Evolutionary conservation across 768 basidiomycete genomes (phyloP).

Genomic region (Suillus placidus): DNA sequence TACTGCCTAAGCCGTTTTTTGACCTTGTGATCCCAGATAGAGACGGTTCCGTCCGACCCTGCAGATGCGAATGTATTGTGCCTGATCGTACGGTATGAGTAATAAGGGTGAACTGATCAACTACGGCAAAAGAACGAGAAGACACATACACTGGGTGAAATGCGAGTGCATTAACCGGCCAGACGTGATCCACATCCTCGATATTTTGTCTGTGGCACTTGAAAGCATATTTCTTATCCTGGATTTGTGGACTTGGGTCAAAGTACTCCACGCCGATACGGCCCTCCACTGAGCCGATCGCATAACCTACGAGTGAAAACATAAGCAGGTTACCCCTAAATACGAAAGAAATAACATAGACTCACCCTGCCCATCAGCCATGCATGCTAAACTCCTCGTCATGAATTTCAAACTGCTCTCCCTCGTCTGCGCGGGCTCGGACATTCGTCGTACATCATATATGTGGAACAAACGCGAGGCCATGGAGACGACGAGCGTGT

Average conservation of each 20-base stretch:
- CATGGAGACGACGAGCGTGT: constrained; percentile 90
- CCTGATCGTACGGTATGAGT: constrained; percentile 37
- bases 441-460: constrained; percentile 83
- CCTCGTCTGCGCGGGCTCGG: constrained; percentile 70
- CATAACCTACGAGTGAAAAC: constrained; percentile 64
- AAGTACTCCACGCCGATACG: constrained; percentile 98
- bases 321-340: background rate
- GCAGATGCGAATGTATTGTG: constrained; percentile 95
- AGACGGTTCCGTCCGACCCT: constrained; percentile 92
- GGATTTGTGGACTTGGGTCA: constrained; percentile 73
- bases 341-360: background rate
- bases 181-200: constrained; percentile 92
- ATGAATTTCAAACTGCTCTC: constrained; percentile 96
- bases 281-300: constrained; percentile 92
- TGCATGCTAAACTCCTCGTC: constrained; percentile 89
- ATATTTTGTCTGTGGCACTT: constrained; percentile 93
- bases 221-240: constrained; percentile 86
- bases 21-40: constrained; percentile 96
- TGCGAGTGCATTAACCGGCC: constrained; percentile 93
- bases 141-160: constrained; percentile 81
- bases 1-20: constrained; percentile 95
- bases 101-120: background rate
- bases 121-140: background rate
- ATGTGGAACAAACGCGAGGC: constrained; percentile 89
- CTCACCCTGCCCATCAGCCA: constrained; percentile 89